Conservation (phyloP, 1,139 yeast species). For the Diutina pseudorugosa region DNA sequence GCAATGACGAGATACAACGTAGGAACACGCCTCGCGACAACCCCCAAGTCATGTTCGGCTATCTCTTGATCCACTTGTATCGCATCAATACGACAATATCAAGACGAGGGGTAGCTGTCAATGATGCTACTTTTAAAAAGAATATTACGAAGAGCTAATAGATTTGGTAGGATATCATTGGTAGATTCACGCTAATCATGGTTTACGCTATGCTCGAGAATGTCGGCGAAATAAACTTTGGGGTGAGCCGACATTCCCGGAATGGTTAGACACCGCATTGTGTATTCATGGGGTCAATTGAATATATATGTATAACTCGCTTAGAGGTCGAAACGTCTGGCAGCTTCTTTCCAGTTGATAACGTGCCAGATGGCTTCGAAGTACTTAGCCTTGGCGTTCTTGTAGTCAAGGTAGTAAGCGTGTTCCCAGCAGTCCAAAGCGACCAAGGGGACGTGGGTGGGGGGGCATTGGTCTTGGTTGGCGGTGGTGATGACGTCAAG, state of each 20-base stretch:
- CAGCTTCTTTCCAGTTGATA: constrained; percentile 94
- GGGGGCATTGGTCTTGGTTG: constrained; percentile 85
- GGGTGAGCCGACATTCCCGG: neutral
- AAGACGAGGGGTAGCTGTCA: too few relatives aligned
- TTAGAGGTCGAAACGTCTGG: constrained; percentile 1
- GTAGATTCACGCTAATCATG: too few relatives aligned
- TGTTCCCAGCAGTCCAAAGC: constrained; percentile 99
- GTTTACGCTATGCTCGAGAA: neutral
- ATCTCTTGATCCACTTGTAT: neutral
- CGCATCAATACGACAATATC: too few relatives aligned
- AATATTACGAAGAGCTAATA: too few relatives aligned
- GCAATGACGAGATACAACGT: neutral
- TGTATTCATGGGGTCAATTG: neutral
- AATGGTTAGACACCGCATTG: neutral
- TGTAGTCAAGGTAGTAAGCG: constrained; percentile 93
- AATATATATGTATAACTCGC: neutral
- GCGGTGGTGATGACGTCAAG: constrained; percentile 77
- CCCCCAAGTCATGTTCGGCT: neutral
- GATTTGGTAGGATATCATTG: too few relatives aligned
- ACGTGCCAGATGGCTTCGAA: constrained; percentile 97
- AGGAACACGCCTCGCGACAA: neutral
- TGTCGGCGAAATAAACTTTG: neutral
- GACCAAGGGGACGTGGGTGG: constrained; percentile 63
- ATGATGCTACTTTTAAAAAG: too few relatives aligned
- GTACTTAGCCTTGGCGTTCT: constrained; percentile 88